Conservation (phyloP, 73 alveolate species). For the Paraurostyla sp. region DNA sequence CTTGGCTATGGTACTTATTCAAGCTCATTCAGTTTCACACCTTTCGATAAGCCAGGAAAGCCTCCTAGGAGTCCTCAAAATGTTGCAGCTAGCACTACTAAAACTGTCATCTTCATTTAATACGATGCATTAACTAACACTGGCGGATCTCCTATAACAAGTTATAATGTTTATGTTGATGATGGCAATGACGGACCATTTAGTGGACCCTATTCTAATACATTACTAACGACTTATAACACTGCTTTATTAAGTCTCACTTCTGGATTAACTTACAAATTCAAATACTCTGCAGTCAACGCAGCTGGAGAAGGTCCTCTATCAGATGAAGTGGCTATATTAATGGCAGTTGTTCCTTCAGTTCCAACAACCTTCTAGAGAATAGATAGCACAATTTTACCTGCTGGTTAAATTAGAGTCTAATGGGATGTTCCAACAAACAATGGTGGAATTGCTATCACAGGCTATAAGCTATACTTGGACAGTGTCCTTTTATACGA, state of each 20-base stretch:
- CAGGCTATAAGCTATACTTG: conserved; percentile 79
- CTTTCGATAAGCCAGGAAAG: conserved; percentile 64
- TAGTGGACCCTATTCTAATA: conserved; percentile 35
- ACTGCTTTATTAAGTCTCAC: conserved; percentile 62
- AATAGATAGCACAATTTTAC: conserved; percentile 57
- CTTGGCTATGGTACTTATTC: conserved; percentile 68
- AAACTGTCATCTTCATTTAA: conserved; percentile 42
- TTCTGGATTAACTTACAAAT: conserved; percentile 74
- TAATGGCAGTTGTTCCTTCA: conserved; percentile 80
- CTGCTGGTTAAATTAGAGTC: conserved; percentile 75
- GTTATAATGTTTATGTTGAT: conserved; percentile 72
- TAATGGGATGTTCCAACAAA: conserved; percentile 79
- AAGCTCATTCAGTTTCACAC: conserved; percentile 43
- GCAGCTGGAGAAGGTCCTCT: conserved; percentile 86
- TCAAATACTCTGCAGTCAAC: conserved; percentile 85
- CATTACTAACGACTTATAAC: conserved; percentile 38
- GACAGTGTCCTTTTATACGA: conserved; percentile 66
- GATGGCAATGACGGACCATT: conserved; percentile 79
- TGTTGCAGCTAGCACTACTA: conserved; percentile 48
- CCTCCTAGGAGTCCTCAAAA: conserved; percentile 66
- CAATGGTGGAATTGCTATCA: conserved; percentile 79
- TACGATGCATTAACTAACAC: conserved; percentile 52
- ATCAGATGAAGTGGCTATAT: conserved; percentile 82
- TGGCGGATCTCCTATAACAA: conserved; percentile 70
- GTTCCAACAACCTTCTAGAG: conserved; percentile 73